These are phyloP conservation scores for Geotrichum ghanense DNA, from an alignment of 805 yeast genomes.

Conservation along the genomic window DNA sequence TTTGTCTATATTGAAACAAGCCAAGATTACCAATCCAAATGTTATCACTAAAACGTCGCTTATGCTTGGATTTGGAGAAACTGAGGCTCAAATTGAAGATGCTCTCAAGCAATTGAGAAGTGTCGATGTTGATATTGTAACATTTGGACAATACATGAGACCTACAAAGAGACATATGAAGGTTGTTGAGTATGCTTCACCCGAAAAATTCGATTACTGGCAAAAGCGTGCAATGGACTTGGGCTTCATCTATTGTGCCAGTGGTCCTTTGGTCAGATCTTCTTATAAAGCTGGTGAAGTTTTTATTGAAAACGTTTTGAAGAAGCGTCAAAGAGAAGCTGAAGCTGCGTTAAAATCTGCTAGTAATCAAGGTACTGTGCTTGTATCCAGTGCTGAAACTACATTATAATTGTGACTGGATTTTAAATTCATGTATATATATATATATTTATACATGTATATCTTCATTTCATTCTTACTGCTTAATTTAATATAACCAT, in stretches of 20 bases:
- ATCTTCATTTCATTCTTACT: no score
- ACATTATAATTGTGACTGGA: slow-evolving; percentile 1
- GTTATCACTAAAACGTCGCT: slow-evolving; percentile 86
- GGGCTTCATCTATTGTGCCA: slow-evolving; percentile 94
- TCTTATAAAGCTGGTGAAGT: slow-evolving; percentile 98
- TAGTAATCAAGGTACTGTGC: not conserved
- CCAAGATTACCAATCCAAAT: slow-evolving; percentile 64
- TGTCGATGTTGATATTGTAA: slow-evolving; percentile 80
- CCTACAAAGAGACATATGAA: slow-evolving; percentile 98
- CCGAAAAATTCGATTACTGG: slow-evolving; percentile 94
- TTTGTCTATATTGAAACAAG: slow-evolving; percentile 61
- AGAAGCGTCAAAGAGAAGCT: slow-evolving; percentile 40
- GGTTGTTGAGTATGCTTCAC: slow-evolving; percentile 89
- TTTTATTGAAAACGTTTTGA: slow-evolving; percentile 85
- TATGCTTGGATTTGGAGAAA: slow-evolving; percentile 95
- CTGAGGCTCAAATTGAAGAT: slow-evolving; percentile 75
- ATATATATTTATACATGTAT: no score
- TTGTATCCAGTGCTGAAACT: not conserved
- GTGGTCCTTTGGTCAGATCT: slow-evolving; percentile 94
- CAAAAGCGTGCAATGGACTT: slow-evolving; percentile 68
- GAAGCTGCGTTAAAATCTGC: not conserved
- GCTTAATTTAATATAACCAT: no score
- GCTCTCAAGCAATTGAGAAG: slow-evolving; percentile 68
- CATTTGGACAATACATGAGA: slow-evolving; percentile 98
- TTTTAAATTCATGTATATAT: slow-evolving; percentile 3